Conservation (phyloP, 768 basidiomycete genomes). For the Galerina sulciceps region DNA sequence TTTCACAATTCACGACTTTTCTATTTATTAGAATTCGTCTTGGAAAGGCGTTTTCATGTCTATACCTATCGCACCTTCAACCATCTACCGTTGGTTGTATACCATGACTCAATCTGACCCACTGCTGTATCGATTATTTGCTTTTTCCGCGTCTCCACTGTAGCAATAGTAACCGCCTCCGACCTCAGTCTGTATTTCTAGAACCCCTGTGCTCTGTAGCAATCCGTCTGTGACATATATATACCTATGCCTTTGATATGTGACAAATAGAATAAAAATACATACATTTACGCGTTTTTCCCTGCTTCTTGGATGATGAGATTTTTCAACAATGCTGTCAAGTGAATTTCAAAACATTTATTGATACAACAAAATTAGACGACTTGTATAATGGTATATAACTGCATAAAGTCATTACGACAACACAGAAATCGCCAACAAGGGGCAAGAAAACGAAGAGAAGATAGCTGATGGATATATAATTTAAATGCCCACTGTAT, state of each 20-base stretch:
- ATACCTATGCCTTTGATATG: background rate
- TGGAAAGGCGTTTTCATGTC: background rate
- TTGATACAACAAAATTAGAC: conserved; percentile 7
- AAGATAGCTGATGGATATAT: conserved; percentile 8
- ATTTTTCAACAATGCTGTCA: background rate
- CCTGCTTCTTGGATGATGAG: background rate
- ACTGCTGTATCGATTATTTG: conserved; percentile 21
- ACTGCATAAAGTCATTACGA: background rate
- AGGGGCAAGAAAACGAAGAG: background rate
- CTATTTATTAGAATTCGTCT: background rate
- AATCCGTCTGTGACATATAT: background rate
- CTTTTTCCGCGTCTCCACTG: conserved; percentile 4
- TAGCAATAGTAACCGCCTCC: conserved; percentile 18
- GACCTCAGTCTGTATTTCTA: conserved; percentile 11
- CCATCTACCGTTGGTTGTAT: background rate
- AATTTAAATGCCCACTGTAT: conserved; percentile 6
- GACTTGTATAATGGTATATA: background rate
- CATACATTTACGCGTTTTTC: background rate
- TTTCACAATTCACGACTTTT: background rate
- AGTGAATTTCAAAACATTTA: background rate
- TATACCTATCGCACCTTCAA: background rate
- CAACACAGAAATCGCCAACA: background rate
- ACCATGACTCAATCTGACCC: background rate
- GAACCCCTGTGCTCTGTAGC: no score
- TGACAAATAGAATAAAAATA: background rate